These are phyloP conservation scores for Volvox africanus DNA, from an alignment of 139 green algal genomes.

Conservation along the genomic window DNA sequence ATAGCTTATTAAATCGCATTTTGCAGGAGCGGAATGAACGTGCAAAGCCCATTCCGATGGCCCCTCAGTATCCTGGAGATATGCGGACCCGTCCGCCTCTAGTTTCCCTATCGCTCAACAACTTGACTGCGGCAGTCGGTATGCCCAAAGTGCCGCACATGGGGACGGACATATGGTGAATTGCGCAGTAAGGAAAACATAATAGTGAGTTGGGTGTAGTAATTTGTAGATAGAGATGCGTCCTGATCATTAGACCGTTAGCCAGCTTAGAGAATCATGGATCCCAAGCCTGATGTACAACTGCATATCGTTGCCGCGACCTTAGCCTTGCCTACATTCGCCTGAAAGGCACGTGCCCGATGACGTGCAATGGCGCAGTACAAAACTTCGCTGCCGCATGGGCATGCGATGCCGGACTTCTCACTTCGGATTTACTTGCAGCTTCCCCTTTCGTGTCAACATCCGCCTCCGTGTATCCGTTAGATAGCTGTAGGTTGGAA, in stretches of 20 bases:
- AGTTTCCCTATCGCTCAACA: neutral
- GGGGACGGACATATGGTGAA: conserved; percentile 31
- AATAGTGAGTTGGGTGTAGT: neutral
- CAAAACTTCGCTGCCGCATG: neutral
- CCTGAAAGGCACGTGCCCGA: neutral
- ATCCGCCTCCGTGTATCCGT: neutral
- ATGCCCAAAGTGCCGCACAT: conserved; percentile 30
- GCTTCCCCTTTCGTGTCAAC: neutral
- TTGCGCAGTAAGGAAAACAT: neutral
- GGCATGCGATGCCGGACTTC: neutral
- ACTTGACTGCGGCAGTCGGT: neutral
- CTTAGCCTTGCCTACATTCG: neutral
- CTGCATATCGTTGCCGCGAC: too few species aligned
- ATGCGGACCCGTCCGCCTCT: neutral
- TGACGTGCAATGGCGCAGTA: conserved; percentile 6
- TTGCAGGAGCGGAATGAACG: conserved; percentile 9
- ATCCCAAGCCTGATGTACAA: too few species aligned
- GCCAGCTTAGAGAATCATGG: too few species aligned
- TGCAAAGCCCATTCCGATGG: neutral
- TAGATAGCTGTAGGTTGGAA: neutral
- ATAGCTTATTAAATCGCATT: neutral
- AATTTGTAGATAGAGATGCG: neutral
- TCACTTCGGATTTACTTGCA: neutral
- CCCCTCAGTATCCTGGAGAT: neutral
- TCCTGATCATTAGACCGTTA: too few species aligned